Conservation (phyloP, 148 eudicot species). For the Fallopia convolvulus region DNA sequence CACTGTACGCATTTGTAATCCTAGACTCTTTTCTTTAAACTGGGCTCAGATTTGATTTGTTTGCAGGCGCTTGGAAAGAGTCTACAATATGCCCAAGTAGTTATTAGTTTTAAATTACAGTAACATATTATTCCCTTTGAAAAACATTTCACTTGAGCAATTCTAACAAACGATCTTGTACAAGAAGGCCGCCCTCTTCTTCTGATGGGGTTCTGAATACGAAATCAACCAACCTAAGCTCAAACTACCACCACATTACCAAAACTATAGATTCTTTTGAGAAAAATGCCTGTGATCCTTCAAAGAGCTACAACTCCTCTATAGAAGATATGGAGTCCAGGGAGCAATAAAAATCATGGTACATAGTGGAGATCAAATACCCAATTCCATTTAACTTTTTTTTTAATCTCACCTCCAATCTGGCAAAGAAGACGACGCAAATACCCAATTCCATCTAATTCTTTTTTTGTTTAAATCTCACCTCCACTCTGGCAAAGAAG, state of each 20-base stretch:
- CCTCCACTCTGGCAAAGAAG: neutral
- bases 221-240: neutral
- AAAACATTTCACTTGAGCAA: neutral
- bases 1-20: no score
- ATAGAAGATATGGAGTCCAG: neutral
- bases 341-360: neutral
- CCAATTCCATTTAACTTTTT: neutral
- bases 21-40: no score
- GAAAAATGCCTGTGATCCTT: neutral
- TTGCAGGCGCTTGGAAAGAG: neutral
- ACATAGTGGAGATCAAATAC: neutral
- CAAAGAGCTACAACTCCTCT: neutral
- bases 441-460: neutral
- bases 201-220: neutral
- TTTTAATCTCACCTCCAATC: neutral
- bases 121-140: neutral
- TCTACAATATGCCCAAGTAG: neutral
- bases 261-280: neutral
- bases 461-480: neutral
- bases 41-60: no score
- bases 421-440: neutral
- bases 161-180: neutral
- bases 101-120: neutral
- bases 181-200: neutral
- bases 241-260: neutral